phyloP scores from a whole-genome alignment of 306 rosid species.

The Prosopis cineraria region DNA sequence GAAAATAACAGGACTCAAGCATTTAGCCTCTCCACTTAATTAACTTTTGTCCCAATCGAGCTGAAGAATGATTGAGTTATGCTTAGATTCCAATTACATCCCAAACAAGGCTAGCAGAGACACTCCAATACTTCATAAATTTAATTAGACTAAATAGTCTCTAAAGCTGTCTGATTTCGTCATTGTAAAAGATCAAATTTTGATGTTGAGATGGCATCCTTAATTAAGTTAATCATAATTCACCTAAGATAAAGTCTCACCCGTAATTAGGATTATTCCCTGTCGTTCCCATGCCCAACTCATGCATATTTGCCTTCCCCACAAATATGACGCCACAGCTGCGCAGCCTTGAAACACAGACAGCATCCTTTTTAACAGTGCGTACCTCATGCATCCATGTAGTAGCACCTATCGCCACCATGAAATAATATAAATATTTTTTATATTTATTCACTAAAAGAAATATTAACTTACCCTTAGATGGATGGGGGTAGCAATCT shows the following conservation, averaged over 20 bases:
- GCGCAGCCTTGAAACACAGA: conserved; percentile 72
- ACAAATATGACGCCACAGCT: conserved; percentile 82
- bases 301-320: conserved; percentile 98
- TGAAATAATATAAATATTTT: conserved; percentile 21
- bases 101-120: conserved; percentile 21
- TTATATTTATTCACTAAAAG: background rate
- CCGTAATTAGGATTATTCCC: conserved; percentile 92
- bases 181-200: conserved; percentile 11
- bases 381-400: conserved; percentile 97
- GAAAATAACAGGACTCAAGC: background rate
- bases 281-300: conserved; percentile 94
- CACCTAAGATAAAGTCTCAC: conserved; percentile 44
- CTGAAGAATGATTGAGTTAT: conserved; percentile 5
- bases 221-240: conserved; percentile 18
- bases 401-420: conserved; percentile 65
- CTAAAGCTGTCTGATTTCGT: conserved; percentile 3
- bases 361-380: conserved; percentile 63
- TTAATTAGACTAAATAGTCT: background rate
- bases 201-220: conserved; percentile 27
- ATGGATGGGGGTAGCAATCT: conserved; percentile 78
- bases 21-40: conserved; percentile 17
- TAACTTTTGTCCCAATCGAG: conserved; percentile 4
- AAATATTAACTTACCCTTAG: conserved; percentile 62
- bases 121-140: conserved; percentile 1
- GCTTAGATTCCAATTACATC: conserved; percentile 8